phyloP scores from a whole-genome alignment of 1,139 yeast genomes.

The Sugiyamaella novakii region DNA sequence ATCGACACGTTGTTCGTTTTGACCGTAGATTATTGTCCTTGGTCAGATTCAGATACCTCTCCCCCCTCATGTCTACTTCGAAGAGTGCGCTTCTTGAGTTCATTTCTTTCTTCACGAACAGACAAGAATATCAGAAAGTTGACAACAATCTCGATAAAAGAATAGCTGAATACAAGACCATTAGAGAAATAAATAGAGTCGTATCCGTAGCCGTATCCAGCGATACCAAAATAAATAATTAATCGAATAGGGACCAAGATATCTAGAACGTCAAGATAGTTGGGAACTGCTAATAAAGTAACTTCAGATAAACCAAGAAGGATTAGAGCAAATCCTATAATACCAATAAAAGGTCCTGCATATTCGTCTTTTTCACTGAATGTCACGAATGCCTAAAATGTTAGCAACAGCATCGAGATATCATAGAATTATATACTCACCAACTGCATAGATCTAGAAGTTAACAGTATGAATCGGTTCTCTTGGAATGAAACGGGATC shows the following conservation, averaged over 20 bases:
- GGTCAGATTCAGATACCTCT: too few relatives aligned
- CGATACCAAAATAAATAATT: constrained; percentile 54
- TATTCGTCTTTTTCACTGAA: constrained; percentile 1
- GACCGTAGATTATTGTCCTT: too few relatives aligned
- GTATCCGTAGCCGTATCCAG: constrained; percentile 46
- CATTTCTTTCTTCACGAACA: constrained; percentile 45
- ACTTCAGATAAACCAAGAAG: constrained; percentile 40
- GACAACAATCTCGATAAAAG: constrained; percentile 50
- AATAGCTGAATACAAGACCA: constrained; percentile 53
- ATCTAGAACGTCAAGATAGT: constrained; percentile 56
- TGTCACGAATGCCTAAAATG: not conserved
- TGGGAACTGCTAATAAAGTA: constrained; percentile 32
- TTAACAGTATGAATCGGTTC: constrained; percentile 45
- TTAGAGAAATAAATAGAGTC: constrained; percentile 46
- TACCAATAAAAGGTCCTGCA: constrained; percentile 41
- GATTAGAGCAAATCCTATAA: constrained; percentile 47
- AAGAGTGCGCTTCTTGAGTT: constrained; percentile 33
- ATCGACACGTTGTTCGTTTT: too few relatives aligned
- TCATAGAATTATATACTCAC: constrained; percentile 28
- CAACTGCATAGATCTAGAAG: constrained; percentile 60
- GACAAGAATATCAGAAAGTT: constrained; percentile 39
- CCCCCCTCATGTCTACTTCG: constrained; percentile 19
- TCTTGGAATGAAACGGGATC: constrained; percentile 34
- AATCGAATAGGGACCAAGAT: constrained; percentile 70
- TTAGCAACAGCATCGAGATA: not conserved